A percentile compares a stretch with the other conserved stretches of the same genome.
These are phyloP conservation scores for Nicotiana noctiflora DNA, from an alignment of 257 asterid species.

Conservation along the genomic window DNA sequence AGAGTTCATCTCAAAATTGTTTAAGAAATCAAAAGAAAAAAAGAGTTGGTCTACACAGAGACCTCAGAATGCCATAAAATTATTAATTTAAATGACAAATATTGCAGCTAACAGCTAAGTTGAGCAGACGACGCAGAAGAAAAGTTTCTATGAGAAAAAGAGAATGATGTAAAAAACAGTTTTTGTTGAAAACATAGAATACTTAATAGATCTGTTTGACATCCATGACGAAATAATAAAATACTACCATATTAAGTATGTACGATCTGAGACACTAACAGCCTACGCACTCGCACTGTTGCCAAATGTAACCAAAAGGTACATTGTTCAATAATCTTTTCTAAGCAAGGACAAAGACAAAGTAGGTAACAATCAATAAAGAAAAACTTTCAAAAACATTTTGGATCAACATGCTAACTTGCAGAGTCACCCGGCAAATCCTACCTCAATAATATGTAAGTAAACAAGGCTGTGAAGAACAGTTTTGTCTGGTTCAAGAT, in stretches of 20 bases:
- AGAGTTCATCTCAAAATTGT: neutral
- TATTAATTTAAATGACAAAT: neutral
- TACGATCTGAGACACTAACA: neutral
- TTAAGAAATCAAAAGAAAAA: neutral
- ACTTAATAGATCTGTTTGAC: neutral
- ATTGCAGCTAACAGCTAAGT: neutral
- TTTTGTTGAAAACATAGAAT: neutral
- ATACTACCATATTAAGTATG: neutral
- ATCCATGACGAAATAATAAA: neutral
- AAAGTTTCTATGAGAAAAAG: neutral
- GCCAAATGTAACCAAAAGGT: neutral
- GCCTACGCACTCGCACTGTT: neutral
- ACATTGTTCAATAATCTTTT: neutral
- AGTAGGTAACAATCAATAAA: neutral
- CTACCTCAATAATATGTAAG: slow-evolving; percentile 79
- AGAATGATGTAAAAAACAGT: neutral
- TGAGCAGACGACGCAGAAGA: neutral
- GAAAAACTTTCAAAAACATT: neutral
- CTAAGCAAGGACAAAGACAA: neutral
- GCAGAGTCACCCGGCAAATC: neutral
- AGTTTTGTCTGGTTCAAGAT: slow-evolving; percentile 96
- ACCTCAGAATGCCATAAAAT: neutral
- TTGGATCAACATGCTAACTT: neutral
- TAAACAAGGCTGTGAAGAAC: slow-evolving; percentile 85
- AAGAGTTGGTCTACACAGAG: neutral